Conservation (phyloP, 2,329 filamentous ascomycete species). For the Arthroderma uncinatum region DNA sequence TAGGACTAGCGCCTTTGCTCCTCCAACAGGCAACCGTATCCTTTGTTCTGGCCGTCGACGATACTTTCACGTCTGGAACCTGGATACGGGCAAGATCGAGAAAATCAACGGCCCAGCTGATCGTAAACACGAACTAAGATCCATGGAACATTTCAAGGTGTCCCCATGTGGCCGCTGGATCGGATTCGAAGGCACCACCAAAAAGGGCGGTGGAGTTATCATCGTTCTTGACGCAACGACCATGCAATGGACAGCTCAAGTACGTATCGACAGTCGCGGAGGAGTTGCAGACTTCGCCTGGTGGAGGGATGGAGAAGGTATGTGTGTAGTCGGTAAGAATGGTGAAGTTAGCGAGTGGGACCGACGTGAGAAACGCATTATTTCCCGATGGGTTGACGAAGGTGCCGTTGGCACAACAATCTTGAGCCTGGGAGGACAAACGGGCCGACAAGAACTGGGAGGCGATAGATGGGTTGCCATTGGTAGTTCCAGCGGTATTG, state of each 20-base stretch:
- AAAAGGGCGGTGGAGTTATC: constrained; percentile 77
- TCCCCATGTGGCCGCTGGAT: constrained; percentile 81
- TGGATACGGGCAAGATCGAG: constrained; percentile 67
- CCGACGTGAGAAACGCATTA: constrained; percentile 53
- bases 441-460: constrained; percentile 41
- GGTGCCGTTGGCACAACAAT: constrained; percentile 78
- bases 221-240: constrained; percentile 72
- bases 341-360: constrained; percentile 88
- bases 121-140: constrained; percentile 65
- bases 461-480: constrained; percentile 82
- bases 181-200: constrained; percentile 65
- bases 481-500: constrained; percentile 74
- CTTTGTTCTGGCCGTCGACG: constrained; percentile 78
- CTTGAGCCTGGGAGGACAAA: constrained; percentile 56
- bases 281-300: constrained; percentile 86
- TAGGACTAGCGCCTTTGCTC: constrained; percentile 68
- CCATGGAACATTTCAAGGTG: constrained; percentile 81
- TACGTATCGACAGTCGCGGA: constrained; percentile 66
- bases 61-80: constrained; percentile 92
- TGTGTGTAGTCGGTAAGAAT: constrained; percentile 72
- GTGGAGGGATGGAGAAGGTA: constrained; percentile 75
- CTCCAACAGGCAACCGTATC: constrained; percentile 61
- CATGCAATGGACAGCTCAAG: constrained; percentile 77
- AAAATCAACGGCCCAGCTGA: constrained; percentile 66
- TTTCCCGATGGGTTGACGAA: constrained; percentile 81